Conservation (phyloP, 768 basidiomycete genomes). For the Rubroboletus satanas region DNA sequence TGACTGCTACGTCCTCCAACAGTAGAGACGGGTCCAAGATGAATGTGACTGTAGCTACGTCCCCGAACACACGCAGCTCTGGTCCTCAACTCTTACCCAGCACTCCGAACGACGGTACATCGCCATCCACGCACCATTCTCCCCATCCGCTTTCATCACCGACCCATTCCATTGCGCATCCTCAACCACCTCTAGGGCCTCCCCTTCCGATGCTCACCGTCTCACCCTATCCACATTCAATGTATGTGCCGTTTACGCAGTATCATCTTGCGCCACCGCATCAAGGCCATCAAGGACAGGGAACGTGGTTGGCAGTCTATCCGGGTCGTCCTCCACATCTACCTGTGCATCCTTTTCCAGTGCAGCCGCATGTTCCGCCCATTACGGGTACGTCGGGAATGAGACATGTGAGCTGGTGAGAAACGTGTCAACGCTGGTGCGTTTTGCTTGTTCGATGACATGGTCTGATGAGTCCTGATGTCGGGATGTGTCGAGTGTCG, state of each 20-base stretch:
- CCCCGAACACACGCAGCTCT: constrained; percentile 4
- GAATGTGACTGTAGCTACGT: background rate
- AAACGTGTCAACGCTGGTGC: constrained; percentile 1
- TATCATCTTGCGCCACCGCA: constrained; percentile 17
- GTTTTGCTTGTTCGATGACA: background rate
- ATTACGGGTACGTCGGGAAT: constrained; percentile 25
- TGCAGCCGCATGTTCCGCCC: constrained; percentile 7
- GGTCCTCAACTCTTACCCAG: background rate
- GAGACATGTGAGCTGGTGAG: constrained; percentile 27
- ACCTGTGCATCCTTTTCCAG: constrained; percentile 16
- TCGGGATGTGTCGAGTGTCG: background rate
- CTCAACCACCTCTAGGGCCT: constrained; percentile 3
- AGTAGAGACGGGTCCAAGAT: constrained; percentile 5
- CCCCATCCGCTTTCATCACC: constrained; percentile 13
- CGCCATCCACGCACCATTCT: background rate
- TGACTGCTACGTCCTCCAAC: background rate
- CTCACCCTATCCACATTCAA: constrained; percentile 16
- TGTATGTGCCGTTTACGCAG: constrained; percentile 22
- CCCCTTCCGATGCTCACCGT: constrained; percentile 17
- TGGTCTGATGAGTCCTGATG: background rate
- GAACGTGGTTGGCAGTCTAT: constrained; percentile 25
- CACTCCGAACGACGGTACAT: background rate
- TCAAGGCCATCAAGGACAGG: constrained; percentile 12
- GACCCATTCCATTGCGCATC: constrained; percentile 8
- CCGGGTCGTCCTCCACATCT: constrained; percentile 14